phyloP scores from a whole-genome alignment of 805 yeast genomes.

The Cyberlindnera maclurae region DNA sequence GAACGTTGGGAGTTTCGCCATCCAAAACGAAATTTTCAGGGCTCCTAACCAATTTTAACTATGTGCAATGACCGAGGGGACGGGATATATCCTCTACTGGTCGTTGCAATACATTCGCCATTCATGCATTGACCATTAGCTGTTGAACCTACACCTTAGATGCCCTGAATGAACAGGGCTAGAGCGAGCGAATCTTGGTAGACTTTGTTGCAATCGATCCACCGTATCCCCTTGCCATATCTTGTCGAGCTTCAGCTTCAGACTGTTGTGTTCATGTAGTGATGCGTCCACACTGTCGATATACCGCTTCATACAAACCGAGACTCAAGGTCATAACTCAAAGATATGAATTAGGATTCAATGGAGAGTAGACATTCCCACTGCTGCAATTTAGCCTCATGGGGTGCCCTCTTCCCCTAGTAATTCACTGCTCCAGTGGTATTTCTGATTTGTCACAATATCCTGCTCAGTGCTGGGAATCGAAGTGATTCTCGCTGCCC shows the following conservation, averaged over 20 bases:
- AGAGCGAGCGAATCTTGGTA: conserved; percentile 28
- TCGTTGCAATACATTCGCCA: no score
- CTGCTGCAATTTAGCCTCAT: conserved; percentile 12
- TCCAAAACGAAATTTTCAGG: neutral
- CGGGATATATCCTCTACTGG: no score
- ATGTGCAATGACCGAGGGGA: no score
- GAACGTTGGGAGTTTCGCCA: neutral
- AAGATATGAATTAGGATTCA: conserved; percentile 24
- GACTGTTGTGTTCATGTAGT: conserved; percentile 36
- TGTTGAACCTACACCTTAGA: conserved; percentile 18
- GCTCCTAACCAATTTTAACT: no score
- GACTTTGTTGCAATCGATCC: conserved; percentile 22
- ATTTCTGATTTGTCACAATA: conserved; percentile 66
- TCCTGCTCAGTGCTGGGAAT: conserved; percentile 66
- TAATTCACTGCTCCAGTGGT: conserved; percentile 56
- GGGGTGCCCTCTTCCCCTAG: conserved; percentile 19
- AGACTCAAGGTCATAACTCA: conserved; percentile 25
- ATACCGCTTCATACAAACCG: conserved; percentile 37
- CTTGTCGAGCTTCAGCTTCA: conserved; percentile 30
- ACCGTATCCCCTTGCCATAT: conserved; percentile 25
- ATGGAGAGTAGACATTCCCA: conserved; percentile 23
- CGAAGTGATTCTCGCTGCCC: conserved; percentile 83
- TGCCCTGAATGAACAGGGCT: conserved; percentile 22
- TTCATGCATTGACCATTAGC: no score
- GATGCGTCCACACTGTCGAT: conserved; percentile 31